Percentiles rank a stretch among this genome's conserved stretches.
These are phyloP conservation scores for Neurospora tetraspora DNA, from an alignment of 495 filamentous ascomycete genomes.

Conservation along the genomic window DNA sequence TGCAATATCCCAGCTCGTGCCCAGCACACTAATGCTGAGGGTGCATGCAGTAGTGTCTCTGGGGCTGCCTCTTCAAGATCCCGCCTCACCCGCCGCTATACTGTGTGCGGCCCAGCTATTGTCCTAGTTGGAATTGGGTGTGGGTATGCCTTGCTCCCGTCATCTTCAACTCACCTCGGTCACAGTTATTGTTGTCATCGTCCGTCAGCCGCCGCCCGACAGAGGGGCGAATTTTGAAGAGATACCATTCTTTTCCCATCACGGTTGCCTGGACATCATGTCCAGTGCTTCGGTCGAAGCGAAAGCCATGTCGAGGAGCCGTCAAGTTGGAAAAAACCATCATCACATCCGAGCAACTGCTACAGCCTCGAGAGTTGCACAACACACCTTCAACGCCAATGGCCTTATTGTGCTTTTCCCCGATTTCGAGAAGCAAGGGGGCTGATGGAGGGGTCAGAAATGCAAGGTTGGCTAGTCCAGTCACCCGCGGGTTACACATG, in stretches of 20 bases:
- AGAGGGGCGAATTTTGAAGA: not conserved
- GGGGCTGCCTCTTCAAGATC: not conserved
- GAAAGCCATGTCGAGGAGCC: not conserved
- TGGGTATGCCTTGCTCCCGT: not conserved
- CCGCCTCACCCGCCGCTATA: not conserved
- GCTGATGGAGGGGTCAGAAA: not conserved
- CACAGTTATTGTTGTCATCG: not conserved
- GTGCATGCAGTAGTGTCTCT: not conserved
- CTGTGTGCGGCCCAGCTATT: not conserved
- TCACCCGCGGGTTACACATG: not conserved
- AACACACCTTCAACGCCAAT: not conserved
- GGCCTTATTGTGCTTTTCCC: not conserved
- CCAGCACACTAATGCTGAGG: not conserved
- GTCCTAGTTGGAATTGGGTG: not conserved
- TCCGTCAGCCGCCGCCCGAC: not conserved
- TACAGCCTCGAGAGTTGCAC: not conserved
- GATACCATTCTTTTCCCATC: not conserved
- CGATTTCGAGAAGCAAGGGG: not conserved
- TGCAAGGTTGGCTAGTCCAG: not conserved
- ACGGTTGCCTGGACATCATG: not conserved
- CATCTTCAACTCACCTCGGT: not conserved
- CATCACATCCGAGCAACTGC: not conserved
- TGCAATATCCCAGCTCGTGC: not conserved
- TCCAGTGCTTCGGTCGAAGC: not conserved
- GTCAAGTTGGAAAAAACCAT: not conserved